Evolutionary conservation across 179 eudicot species (phyloP).

Genomic region (Carnegiea gigantea): DNA sequence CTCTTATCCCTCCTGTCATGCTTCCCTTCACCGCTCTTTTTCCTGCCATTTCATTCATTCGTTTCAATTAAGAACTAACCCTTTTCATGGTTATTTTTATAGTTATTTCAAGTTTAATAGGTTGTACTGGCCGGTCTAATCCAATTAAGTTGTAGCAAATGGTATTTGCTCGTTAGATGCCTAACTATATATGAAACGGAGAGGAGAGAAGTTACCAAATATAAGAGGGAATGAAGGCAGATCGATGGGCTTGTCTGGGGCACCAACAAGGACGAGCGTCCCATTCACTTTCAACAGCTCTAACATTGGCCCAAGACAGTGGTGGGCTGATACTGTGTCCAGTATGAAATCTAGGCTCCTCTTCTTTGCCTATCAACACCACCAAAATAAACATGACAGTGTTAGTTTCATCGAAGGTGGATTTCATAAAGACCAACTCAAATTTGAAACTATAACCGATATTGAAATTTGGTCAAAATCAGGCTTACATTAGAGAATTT

Average conservation of each 20-base stretch:
- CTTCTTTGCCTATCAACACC: slow-evolving; percentile 36
- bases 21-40: slow-evolving; percentile 75
- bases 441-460: too few relatives aligned
- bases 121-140: too few relatives aligned
- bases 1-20: slow-evolving; percentile 74
- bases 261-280: slow-evolving; percentile 72
- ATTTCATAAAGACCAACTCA: too few relatives aligned
- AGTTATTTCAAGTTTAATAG: too few relatives aligned
- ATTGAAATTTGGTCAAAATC: too few relatives aligned
- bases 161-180: too few relatives aligned
- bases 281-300: slow-evolving; percentile 82
- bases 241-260: slow-evolving; percentile 86
- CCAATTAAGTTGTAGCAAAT: too few relatives aligned
- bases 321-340: slow-evolving; percentile 80
- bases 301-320: slow-evolving; percentile 66
- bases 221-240: slow-evolving; percentile 78
- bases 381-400: neutral
- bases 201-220: slow-evolving; percentile 43
- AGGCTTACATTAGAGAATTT: too few relatives aligned
- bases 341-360: slow-evolving; percentile 70
- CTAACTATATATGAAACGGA: too few relatives aligned
- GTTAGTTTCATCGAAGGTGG: neutral
- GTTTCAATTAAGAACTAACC: too few relatives aligned
- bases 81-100: too few relatives aligned
- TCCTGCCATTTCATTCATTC: slow-evolving; percentile 25